A percentile compares a stretch with the other conserved stretches of the same genome.
Evolutionary conservation across 352 stramenopile genomes (phyloP).

Genomic region (Sclerospora graminicola): DNA sequence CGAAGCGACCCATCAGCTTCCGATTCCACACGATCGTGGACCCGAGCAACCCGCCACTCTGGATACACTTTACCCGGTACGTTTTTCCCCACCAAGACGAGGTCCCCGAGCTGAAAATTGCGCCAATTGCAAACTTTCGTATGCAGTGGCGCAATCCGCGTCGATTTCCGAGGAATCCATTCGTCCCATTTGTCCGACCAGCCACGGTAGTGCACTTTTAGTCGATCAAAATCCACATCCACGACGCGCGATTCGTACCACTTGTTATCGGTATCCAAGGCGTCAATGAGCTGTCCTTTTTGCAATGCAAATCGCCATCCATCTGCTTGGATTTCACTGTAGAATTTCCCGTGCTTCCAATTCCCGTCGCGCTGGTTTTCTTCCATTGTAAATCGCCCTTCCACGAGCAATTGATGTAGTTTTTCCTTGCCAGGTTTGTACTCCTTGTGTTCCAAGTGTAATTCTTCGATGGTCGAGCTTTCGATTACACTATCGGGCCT

Average conservation of each 20-base stretch:
- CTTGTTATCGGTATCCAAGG: slow-evolving; percentile 62
- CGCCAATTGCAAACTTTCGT: slow-evolving; percentile 73
- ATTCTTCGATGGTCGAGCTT: slow-evolving; percentile 24
- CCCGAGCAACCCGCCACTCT: slow-evolving; percentile 46
- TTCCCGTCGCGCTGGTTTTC: slow-evolving; percentile 11
- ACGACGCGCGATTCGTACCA: slow-evolving; percentile 74
- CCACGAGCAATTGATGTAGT: slow-evolving; percentile 55
- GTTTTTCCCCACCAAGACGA: slow-evolving; percentile 35
- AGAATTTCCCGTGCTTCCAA: slow-evolving; percentile 49
- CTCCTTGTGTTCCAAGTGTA: slow-evolving; percentile 49
- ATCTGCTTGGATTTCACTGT: slow-evolving; percentile 46
- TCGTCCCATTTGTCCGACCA: slow-evolving; percentile 97
- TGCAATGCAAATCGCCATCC: slow-evolving; percentile 52
- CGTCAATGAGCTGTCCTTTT: slow-evolving; percentile 53
- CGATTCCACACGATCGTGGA: slow-evolving; percentile 21
- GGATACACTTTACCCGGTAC: slow-evolving; percentile 30
- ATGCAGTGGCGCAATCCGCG: slow-evolving; percentile 86
- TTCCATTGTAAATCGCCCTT: slow-evolving; percentile 21
- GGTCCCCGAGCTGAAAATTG: slow-evolving; percentile 42
- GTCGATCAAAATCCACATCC: slow-evolving; percentile 21
- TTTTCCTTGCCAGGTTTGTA: slow-evolving; percentile 44
- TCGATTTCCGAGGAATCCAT: slow-evolving; percentile 86
- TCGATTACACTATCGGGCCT: slow-evolving; percentile 10
- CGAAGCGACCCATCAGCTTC: slow-evolving; percentile 17
- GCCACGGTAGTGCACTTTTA: slow-evolving; percentile 94